Conservation (phyloP, 108 stramenopile genomes). For the Nitzschia sp. region DNA sequence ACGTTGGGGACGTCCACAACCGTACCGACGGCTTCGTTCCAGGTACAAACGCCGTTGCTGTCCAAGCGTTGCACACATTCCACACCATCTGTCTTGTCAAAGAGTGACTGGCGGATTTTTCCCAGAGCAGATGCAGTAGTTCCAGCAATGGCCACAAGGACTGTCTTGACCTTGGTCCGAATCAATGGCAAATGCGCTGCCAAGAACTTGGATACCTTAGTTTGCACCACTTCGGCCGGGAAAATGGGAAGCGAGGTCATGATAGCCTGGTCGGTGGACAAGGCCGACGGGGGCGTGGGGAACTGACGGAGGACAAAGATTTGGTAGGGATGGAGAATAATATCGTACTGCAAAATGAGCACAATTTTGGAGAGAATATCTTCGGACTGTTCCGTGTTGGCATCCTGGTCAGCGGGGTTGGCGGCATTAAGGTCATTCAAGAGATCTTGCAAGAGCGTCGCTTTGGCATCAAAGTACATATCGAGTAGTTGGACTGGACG, state of each 20-base stretch:
- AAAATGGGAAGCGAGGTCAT: conserved; percentile 73
- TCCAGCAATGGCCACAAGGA: conserved; percentile 78
- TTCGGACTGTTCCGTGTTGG: conserved; percentile 48
- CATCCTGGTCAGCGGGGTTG: conserved; percentile 15
- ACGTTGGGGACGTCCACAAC: conserved; percentile 72
- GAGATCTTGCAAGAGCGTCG: conserved; percentile 56
- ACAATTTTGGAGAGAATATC: conserved; percentile 77
- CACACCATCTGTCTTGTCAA: conserved; percentile 83
- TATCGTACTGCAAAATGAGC: conserved; percentile 79
- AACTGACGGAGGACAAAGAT: conserved; percentile 74
- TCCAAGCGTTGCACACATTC: conserved; percentile 57
- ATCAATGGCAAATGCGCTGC: conserved; percentile 81
- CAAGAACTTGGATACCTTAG: conserved; percentile 76
- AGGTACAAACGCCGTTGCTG: conserved; percentile 54
- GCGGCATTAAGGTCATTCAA: conserved; percentile 49
- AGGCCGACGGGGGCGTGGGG: conserved; percentile 11
- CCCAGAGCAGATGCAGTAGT: conserved; percentile 82
- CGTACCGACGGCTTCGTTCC: conserved; percentile 79
- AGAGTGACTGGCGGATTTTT: conserved; percentile 82
- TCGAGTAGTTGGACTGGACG: conserved; percentile 52
- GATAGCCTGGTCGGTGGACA: conserved; percentile 25
- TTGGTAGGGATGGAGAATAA: conserved; percentile 79
- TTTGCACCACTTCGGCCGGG: conserved; percentile 52
- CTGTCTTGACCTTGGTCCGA: conserved; percentile 76
- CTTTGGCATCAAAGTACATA: conserved; percentile 83